phyloP scores from a whole-genome alignment of 2,329 filamentous ascomycete species.

The Exophiala lecanii-corni region DNA sequence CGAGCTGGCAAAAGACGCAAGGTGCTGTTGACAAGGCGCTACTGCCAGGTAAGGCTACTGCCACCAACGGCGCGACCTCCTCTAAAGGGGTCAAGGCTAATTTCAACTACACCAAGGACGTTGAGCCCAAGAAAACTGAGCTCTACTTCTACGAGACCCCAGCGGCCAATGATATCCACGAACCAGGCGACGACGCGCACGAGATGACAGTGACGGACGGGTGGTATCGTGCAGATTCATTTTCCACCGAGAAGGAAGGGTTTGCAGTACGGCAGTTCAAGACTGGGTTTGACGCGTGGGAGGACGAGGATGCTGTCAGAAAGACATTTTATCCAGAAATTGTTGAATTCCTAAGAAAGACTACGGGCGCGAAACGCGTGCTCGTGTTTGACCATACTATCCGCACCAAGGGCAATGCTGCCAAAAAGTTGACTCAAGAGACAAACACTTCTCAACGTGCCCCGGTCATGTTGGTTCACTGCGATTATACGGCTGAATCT shows the following conservation, averaged over 20 bases:
- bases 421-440: constrained; percentile 26
- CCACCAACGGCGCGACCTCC: constrained; percentile 14
- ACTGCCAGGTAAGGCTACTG: constrained; percentile 28
- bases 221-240: constrained; percentile 39
- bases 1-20: constrained; percentile 38
- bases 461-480: constrained; percentile 29
- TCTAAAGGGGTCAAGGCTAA: constrained; percentile 38
- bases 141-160: constrained; percentile 40
- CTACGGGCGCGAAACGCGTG: constrained; percentile 40
- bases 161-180: constrained; percentile 37
- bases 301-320: constrained; percentile 38
- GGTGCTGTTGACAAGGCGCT: constrained; percentile 36
- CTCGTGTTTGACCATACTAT: constrained; percentile 51
- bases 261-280: constrained; percentile 43
- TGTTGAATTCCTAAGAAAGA: constrained; percentile 43
- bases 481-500: constrained; percentile 46
- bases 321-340: constrained; percentile 44
- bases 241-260: constrained; percentile 44
- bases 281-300: constrained; percentile 34
- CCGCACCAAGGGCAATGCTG: constrained; percentile 32
- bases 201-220: constrained; percentile 40
- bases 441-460: constrained; percentile 27
- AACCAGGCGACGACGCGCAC: constrained; percentile 37
- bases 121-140: constrained; percentile 32
- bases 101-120: constrained; percentile 45